Evolutionary conservation across 441 rosid genomes (phyloP).

Genomic region (Arabidopsis hybrid): DNA sequence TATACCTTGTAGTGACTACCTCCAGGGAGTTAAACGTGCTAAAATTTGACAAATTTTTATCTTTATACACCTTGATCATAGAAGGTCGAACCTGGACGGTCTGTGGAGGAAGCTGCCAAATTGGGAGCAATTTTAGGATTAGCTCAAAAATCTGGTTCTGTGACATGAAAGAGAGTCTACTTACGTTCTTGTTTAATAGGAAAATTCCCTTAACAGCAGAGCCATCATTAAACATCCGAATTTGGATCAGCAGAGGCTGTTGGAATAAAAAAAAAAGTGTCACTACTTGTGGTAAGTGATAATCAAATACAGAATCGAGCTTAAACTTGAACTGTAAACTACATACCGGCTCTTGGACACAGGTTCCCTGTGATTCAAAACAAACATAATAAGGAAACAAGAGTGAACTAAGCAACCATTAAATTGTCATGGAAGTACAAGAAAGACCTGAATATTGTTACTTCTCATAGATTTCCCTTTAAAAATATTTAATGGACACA

Average conservation of each 20-base stretch:
- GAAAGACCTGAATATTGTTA: slow-evolving; percentile 57
- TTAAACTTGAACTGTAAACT: not conserved
- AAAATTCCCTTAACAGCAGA: slow-evolving; percentile 79
- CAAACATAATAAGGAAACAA: not conserved
- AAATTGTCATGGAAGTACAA: slow-evolving; percentile 19
- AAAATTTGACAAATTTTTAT: slow-evolving; percentile 38
- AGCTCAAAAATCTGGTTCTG: slow-evolving; percentile 4
- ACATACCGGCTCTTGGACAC: slow-evolving; percentile 50
- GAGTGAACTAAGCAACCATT: not conserved
- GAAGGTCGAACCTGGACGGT: slow-evolving; percentile 67
- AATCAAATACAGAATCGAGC: slow-evolving; percentile 6
- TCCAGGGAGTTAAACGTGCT: slow-evolving; percentile 61
- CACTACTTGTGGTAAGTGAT: slow-evolving; percentile 5
- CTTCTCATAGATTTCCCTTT: slow-evolving; percentile 44
- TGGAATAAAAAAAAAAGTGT: slow-evolving; percentile 3
- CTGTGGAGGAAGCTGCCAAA: slow-evolving; percentile 56
- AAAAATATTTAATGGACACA: slow-evolving; percentile 55
- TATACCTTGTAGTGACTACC: slow-evolving; percentile 71
- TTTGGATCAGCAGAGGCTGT: slow-evolving; percentile 85
- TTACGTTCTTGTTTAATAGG: slow-evolving; percentile 71
- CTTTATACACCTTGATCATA: slow-evolving; percentile 73
- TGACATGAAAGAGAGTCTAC: slow-evolving; percentile 4
- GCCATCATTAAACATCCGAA: slow-evolving; percentile 75
- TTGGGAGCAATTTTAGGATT: slow-evolving; percentile 17
- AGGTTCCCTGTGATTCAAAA: slow-evolving; percentile 34